phyloP scores from a whole-genome alignment of 2,329 filamentous ascomycete species.

The Thielaviopsis ethacetica region DNA sequence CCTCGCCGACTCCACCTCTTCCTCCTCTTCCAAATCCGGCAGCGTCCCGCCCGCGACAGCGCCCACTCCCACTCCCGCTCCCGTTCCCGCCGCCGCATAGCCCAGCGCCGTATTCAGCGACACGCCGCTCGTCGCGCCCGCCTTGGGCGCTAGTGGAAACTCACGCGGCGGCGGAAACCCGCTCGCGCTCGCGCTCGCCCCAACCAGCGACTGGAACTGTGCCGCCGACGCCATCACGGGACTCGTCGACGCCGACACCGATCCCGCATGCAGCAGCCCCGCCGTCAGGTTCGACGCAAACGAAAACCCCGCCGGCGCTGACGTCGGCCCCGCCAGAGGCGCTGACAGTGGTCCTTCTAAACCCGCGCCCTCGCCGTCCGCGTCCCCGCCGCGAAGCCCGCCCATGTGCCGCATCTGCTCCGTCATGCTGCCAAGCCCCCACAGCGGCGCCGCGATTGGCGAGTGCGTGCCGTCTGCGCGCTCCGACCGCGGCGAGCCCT shows the following conservation, averaged over 20 bases:
- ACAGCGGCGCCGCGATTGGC: slow-evolving; percentile 16
- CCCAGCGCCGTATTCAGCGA: slow-evolving; percentile 16
- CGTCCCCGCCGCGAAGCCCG: not conserved
- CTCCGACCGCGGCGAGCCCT: slow-evolving; percentile 33
- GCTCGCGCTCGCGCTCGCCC: not conserved
- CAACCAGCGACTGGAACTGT: not conserved
- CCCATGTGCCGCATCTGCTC: too few relatives aligned
- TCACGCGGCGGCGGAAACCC: slow-evolving; percentile 1
- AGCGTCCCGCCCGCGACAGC: slow-evolving; percentile 13
- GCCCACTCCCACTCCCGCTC: slow-evolving; percentile 18
- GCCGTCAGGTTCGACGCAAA: not conserved
- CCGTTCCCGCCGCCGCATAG: slow-evolving; percentile 22
- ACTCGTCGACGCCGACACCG: not conserved
- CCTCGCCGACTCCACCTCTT: slow-evolving; percentile 42
- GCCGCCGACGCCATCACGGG: not conserved
- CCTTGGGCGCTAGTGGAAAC: not conserved
- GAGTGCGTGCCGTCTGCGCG: slow-evolving; percentile 31
- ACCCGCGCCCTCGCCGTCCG: not conserved
- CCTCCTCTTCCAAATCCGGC: slow-evolving; percentile 1
- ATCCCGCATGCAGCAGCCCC: not conserved
- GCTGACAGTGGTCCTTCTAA: not conserved
- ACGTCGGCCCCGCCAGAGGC: not conserved
- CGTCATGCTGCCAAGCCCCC: not conserved
- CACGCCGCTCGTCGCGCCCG: not conserved
- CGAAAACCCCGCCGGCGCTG: not conserved